phyloP scores from a whole-genome alignment of 495 filamentous ascomycete species.

The Penicilliopsis zonata region DNA sequence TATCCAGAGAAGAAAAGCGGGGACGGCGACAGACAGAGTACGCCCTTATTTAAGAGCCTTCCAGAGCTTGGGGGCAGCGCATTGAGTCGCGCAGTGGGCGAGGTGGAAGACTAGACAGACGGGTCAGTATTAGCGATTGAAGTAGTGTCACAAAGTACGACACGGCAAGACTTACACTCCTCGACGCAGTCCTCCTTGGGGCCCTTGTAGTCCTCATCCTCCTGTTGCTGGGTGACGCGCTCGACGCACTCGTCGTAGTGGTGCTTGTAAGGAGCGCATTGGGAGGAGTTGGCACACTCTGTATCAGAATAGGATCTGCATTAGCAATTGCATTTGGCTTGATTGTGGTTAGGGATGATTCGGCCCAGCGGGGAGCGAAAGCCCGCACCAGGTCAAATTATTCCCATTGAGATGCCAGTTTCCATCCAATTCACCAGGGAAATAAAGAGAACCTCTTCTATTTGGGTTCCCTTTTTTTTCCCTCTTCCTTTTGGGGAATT shows the following conservation, averaged over 20 bases:
- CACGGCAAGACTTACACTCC: constrained; percentile 71
- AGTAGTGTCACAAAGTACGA: neutral
- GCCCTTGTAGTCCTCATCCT: constrained; percentile 49
- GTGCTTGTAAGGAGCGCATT: constrained; percentile 84
- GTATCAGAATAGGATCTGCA: constrained; percentile 7
- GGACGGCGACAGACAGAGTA: constrained; percentile 9
- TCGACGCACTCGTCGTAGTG: constrained; percentile 97
- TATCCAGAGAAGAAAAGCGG: constrained; percentile 11
- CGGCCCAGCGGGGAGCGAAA: too few species aligned
- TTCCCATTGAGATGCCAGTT: too few species aligned
- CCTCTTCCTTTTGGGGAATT: too few species aligned
- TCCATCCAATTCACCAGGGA: too few species aligned
- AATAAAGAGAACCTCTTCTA: too few species aligned
- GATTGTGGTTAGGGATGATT: neutral
- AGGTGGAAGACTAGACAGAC: constrained; percentile 84
- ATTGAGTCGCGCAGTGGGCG: constrained; percentile 79
- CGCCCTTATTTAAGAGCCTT: constrained; percentile 67
- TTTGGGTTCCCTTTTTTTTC: too few species aligned
- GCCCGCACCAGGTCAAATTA: too few species aligned
- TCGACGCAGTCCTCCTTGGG: constrained; percentile 92
- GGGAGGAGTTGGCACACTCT: constrained; percentile 81
- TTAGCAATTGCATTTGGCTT: constrained; percentile 5
- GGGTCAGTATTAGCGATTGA: constrained; percentile 4
- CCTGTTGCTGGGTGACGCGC: constrained; percentile 67
- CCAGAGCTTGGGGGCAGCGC: constrained; percentile 94